Conservation (phyloP, 2,329 filamentous ascomycete genomes). For the Leptodontidium sp. region DNA sequence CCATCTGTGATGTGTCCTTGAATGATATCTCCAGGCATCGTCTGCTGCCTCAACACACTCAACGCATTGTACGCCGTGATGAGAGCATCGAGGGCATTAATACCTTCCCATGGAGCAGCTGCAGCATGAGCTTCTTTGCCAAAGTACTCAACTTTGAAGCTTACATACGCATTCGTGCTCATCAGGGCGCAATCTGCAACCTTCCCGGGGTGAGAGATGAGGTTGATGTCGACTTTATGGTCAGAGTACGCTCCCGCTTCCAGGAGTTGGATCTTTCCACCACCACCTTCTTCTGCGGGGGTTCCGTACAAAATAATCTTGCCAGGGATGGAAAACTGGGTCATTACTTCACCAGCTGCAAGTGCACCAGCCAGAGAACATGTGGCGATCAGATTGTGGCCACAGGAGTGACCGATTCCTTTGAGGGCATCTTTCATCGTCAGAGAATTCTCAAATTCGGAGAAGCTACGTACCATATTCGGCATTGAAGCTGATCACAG, state of each 20-base stretch:
- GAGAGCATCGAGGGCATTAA: slow-evolving; percentile 52
- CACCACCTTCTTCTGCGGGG: slow-evolving; percentile 44
- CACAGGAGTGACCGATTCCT: slow-evolving; percentile 52
- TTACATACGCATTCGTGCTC: slow-evolving; percentile 59
- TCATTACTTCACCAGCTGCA: slow-evolving; percentile 42
- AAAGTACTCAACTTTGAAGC: slow-evolving; percentile 59
- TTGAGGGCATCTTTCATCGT: slow-evolving; percentile 51
- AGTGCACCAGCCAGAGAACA: slow-evolving; percentile 50
- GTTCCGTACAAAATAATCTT: slow-evolving; percentile 46
- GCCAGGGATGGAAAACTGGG: slow-evolving; percentile 37
- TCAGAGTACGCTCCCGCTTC: slow-evolving; percentile 54
- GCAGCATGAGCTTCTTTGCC: slow-evolving; percentile 58
- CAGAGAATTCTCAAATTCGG: neutral
- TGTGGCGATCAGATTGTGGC: slow-evolving; percentile 54
- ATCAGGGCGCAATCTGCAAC: slow-evolving; percentile 56
- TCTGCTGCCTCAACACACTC: slow-evolving; percentile 46
- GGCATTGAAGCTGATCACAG: slow-evolving; percentile 53
- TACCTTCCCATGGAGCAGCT: slow-evolving; percentile 50
- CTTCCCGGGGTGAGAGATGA: slow-evolving; percentile 52
- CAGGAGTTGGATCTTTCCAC: slow-evolving; percentile 55
- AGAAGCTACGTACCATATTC: slow-evolving; percentile 50
- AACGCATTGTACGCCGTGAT: slow-evolving; percentile 49
- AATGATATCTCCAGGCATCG: slow-evolving; percentile 42
- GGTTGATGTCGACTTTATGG: slow-evolving; percentile 45
- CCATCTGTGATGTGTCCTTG: slow-evolving; percentile 52